Percentiles rank a stretch among this genome's conserved stretches.
These are phyloP conservation scores for Lentinus polychrous DNA, from an alignment of 1,284 basidiomycete genomes.

Conservation along the genomic window DNA sequence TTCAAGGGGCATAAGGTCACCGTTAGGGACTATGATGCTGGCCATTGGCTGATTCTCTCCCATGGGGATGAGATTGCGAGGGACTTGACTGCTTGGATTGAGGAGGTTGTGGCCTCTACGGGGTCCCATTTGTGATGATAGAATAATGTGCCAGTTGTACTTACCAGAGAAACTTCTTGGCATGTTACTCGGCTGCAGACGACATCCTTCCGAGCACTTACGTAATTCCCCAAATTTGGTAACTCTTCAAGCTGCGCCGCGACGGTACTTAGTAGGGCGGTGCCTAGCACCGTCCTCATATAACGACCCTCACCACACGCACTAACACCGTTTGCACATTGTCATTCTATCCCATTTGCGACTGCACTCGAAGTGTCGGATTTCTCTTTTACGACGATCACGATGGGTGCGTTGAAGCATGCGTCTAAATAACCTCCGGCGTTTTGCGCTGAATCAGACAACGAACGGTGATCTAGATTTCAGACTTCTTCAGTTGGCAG, in stretches of 20 bases:
- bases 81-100: constrained; percentile 61
- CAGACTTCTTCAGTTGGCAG: not conserved
- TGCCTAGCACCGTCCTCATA: too few relatives aligned
- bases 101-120: constrained; percentile 33
- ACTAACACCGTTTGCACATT: not conserved
- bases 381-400: not conserved
- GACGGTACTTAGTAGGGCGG: too few relatives aligned
- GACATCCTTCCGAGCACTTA: too few relatives aligned
- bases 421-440: not conserved
- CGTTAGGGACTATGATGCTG: constrained; percentile 22
- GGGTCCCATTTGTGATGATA: too few relatives aligned
- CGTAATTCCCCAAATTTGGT: too few relatives aligned
- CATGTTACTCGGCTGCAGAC: too few relatives aligned
- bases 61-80: constrained; percentile 41
- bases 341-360: not conserved
- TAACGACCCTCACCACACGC: not conserved
- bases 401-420: not conserved
- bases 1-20: constrained; percentile 22
- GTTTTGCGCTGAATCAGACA: not conserved
- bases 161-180: too few relatives aligned
- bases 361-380: not conserved
- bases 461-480: not conserved
- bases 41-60: constrained; percentile 22
- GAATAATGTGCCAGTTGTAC: too few relatives aligned
- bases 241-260: too few relatives aligned